Evolutionary conservation across 345 rosid genomes (phyloP), one percentile per base, ranked within the genome.

Genomic region (Toxicodendron radicans): DNA sequence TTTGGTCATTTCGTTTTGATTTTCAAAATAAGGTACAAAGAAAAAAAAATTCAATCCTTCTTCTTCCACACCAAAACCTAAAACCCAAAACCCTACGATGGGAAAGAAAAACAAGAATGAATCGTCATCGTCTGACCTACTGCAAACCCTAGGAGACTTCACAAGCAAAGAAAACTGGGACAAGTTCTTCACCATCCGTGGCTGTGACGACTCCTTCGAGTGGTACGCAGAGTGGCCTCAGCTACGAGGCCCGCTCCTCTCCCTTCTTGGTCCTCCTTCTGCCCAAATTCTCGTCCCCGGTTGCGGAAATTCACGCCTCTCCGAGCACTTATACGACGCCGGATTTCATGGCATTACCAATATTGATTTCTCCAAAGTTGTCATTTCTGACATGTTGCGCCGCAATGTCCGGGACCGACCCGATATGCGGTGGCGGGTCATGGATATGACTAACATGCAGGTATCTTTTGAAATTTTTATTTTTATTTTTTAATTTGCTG

Each of bases 161-260:
- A 95, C 99, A 12, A 91, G 94, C 86, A 92, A 92, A 80, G 99
- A 92, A 66, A 95, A 95, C 75, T 91, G 99, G 99, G 98, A 95
- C 75, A 88, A 84, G 38, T 95, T 95, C 87, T 95, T 92, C 87
- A 83, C 93, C 16, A 83, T 91, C 78, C 85, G 98, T 41, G 98
- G 99, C 78, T 72, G 58, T 64, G 88, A 84, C 59, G 94, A 95
- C 73, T 82, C 95, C 13, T 95, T 95, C 80, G 99, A 95, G 90
- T 95, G 99, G 99, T 95, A 95, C 68, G 94, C 97, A 41, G 99
- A 95, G 82, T 95, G 99, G 99, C 81, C 92, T 73, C 85, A 92
- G 83, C 94, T 95, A 73, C 85, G 81, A 18, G 76, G 66, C 62
- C 76, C 91, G 30, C 91, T 95, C 24, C 62, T 91, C 71, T 75